These are phyloP conservation scores for Talaromyces wortmannii DNA, from an alignment of 495 filamentous ascomycete genomes.

Conservation along the genomic window DNA sequence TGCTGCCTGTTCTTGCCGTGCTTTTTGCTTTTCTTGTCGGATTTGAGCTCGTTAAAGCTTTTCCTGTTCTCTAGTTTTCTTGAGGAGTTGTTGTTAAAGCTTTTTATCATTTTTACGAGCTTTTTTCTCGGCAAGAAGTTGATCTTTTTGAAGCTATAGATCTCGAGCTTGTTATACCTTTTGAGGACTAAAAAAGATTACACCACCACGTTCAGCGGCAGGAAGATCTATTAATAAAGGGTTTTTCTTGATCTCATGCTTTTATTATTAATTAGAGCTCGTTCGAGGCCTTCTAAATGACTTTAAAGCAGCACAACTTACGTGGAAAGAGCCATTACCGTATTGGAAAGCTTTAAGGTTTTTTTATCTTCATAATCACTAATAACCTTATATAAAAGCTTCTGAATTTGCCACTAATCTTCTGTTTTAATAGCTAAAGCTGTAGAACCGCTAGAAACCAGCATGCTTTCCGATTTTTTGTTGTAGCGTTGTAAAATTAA, in stretches of 20 bases:
- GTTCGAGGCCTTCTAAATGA: neutral
- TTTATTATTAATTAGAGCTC: neutral
- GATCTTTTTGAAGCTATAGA: neutral
- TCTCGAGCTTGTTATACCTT: neutral
- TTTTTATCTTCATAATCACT: neutral
- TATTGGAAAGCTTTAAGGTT: neutral
- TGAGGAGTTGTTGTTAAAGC: neutral
- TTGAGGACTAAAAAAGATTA: neutral
- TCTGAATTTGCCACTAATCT: neutral
- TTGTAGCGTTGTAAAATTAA: neutral
- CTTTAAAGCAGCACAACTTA: neutral
- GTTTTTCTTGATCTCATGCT: neutral
- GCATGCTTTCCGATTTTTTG: neutral
- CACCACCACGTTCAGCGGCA: neutral
- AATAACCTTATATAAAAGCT: neutral
- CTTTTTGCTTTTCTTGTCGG: neutral
- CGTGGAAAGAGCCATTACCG: neutral
- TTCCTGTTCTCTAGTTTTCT: conserved; percentile 12
- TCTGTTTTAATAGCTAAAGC: neutral
- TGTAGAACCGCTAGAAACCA: neutral
- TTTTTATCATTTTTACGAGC: conserved; percentile 1
- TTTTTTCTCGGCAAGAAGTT: no score
- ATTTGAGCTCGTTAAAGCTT: conserved; percentile 15
- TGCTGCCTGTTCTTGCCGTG: neutral
- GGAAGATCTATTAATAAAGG: neutral